These are phyloP conservation scores for Hevea brasiliensis DNA, from an alignment of 345 rosid genomes.

Conservation along the genomic window DNA sequence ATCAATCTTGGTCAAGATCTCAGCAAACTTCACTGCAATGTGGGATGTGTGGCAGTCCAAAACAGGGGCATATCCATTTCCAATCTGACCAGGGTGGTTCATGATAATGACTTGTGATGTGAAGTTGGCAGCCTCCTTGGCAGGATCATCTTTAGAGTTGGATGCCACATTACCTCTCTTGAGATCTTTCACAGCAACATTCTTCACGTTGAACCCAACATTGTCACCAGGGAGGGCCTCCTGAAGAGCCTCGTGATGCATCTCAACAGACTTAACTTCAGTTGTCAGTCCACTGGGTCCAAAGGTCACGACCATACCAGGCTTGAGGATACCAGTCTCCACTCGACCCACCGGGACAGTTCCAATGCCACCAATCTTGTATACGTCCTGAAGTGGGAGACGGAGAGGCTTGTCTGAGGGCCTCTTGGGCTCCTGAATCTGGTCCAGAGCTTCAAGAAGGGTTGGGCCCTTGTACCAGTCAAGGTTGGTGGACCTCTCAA, in stretches of 20 bases:
- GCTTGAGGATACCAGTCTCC: conserved; percentile 20
- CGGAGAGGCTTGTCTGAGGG: conserved; percentile 24
- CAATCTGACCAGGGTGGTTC: conserved; percentile 64
- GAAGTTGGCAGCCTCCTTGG: conserved; percentile 42
- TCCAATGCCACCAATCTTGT: conserved; percentile 25
- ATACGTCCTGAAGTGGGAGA: conserved; percentile 22
- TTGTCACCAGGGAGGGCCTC: conserved; percentile 1
- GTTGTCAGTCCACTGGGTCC: conserved; percentile 22
- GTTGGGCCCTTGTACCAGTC: conserved; percentile 26
- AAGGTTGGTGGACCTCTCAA: conserved; percentile 22
- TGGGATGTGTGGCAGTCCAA: conserved; percentile 58
- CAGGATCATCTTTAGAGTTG: conserved; percentile 44
- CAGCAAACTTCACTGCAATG: conserved; percentile 57
- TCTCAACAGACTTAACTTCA: conserved; percentile 16
- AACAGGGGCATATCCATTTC: conserved; percentile 54
- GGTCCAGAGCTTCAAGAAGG: conserved; percentile 18
- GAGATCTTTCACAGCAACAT: conserved; percentile 43
- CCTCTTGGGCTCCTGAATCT: conserved; percentile 22
- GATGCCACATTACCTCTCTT: conserved; percentile 39
- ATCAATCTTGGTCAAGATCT: conserved; percentile 64
- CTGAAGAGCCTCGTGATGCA: conserved; percentile 22
- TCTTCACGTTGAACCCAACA: conserved; percentile 44
- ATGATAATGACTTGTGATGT: conserved; percentile 57
- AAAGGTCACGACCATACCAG: conserved; percentile 23
- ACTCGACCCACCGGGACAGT: conserved; percentile 25